phyloP scores from a whole-genome alignment of 108 stramenopile genomes.

The Licmophora abbreviata region DNA sequence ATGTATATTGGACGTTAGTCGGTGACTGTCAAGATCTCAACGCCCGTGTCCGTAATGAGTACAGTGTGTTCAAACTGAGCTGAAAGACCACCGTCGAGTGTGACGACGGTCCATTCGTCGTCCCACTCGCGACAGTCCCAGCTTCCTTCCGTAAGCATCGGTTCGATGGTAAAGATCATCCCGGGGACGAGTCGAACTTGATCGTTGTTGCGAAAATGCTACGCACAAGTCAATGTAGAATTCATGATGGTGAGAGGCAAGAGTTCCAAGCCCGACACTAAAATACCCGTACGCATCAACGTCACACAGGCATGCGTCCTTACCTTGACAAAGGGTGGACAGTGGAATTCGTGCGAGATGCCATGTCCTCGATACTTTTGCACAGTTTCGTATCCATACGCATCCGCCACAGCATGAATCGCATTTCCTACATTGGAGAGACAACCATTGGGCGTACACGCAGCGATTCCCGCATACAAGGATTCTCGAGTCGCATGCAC shows the following conservation, averaged over 20 bases:
- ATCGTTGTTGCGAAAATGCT: conserved; percentile 88
- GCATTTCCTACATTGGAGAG: conserved; percentile 82
- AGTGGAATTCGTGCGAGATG: conserved; percentile 84
- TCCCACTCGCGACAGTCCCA: conserved; percentile 82
- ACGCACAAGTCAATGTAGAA: conserved; percentile 8
- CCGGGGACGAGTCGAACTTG: conserved; percentile 64
- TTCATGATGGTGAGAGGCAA: no score
- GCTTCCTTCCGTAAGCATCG: conserved; percentile 88
- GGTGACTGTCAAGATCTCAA: conserved; percentile 96
- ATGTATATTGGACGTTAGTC: no score
- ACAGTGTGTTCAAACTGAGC: conserved; percentile 99
- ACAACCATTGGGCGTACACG: conserved; percentile 58
- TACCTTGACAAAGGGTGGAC: conserved; percentile 80
- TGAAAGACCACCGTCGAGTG: conserved; percentile 79
- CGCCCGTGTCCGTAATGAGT: conserved; percentile 85
- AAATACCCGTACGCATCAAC: not conserved
- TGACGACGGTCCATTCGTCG: conserved; percentile 92
- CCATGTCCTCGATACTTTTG: conserved; percentile 93
- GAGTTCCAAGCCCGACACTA: no score
- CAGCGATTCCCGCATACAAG: conserved; percentile 65
- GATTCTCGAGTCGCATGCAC: conserved; percentile 62
- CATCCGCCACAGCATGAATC: conserved; percentile 79
- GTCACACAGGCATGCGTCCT: not conserved
- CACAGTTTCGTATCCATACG: conserved; percentile 78
- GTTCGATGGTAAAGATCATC: conserved; percentile 99